Evolutionary conservation across 306 rosid species (phyloP), one percentile per base, ranked within the genome.

Genomic region (Trifolium subterraneum): DNA sequence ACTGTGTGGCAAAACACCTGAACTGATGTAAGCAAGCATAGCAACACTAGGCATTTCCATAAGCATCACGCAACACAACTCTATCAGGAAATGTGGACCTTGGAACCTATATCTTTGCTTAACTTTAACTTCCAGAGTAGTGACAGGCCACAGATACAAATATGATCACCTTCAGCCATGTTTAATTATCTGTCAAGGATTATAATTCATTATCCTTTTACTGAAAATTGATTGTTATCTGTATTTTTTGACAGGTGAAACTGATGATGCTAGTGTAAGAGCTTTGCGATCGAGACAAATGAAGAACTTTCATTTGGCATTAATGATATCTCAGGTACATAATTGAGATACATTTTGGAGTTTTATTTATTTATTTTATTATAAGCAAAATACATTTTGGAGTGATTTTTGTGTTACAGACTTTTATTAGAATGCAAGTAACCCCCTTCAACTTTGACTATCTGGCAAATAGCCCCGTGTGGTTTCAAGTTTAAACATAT

Each of bases 271-370:
- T 25, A 73, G 68, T 66, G 70, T 87, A 64, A 92, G 72, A 70
- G 93, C 87, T 73, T 47, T 94, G 74, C 93, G 97, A 19, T 71
- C 92, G 52, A 87, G 96, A 42, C 99, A 94, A 87, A 90, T 92
- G 96, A 94, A 90, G 87, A 94, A 92, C 69, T 90, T 94, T 31
- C 99, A 94, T 81, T 79, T 94, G 87, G 97, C 88, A 10, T 71
- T 94, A 58, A 81, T 94, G 93, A 86, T 89, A 70, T 94, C 99
- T 64, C 92, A 84, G 93, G 98, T 89, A 80, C 29, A 70, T 70
- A 52, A 20, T 74, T 70, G 68, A 80, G 56, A 55, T 64, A 52
- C 50, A 74, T 65, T 41, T 58, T 71, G 29, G 45, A 22, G 25
- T 22, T 22, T 22, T n/a, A n/a, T n/a, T n/a, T n/a, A n/a, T 22